Conservation (phyloP, 2,329 filamentous ascomycete species). For the Aspergillus pseudoviridinutans region DNA sequence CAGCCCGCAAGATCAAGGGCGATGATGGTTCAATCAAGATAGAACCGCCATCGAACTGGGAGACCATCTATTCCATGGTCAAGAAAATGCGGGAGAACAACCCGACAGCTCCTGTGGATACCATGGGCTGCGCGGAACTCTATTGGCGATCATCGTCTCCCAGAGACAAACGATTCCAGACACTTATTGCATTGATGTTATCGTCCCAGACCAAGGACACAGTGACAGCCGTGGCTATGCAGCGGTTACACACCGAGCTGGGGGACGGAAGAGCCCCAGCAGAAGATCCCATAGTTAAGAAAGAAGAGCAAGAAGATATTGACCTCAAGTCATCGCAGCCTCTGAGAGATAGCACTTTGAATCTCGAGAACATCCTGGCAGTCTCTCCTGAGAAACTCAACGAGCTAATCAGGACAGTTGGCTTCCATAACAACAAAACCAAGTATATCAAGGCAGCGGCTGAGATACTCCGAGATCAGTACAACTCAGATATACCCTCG, state of each 20-base stretch:
- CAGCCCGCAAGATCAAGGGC: conserved; percentile 39
- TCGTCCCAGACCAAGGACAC: conserved; percentile 92
- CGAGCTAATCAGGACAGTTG: conserved; percentile 74
- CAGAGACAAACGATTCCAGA: conserved; percentile 72
- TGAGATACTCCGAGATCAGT: conserved; percentile 66
- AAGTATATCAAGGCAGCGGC: conserved; percentile 75
- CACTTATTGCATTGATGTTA: conserved; percentile 82
- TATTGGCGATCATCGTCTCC: conserved; percentile 42
- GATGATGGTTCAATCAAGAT: conserved; percentile 34
- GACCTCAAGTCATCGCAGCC: conserved; percentile 20
- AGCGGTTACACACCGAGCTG: conserved; percentile 70
- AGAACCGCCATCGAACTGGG: conserved; percentile 74
- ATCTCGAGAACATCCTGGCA: conserved; percentile 70
- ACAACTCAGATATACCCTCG: conserved; percentile 72
- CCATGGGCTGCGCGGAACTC: conserved; percentile 77
- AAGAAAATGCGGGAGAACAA: conserved; percentile 72
- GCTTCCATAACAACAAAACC: conserved; percentile 94
- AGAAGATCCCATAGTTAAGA: conserved; percentile 6
- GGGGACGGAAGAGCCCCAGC: conserved; percentile 26
- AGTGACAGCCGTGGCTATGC: conserved; percentile 80
- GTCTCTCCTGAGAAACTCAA: conserved; percentile 66
- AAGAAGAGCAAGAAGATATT: conserved; percentile 22
- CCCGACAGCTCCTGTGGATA: conserved; percentile 78
- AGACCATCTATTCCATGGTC: conserved; percentile 72
- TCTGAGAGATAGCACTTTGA: conserved; percentile 52